Evolutionary conservation across 2,329 filamentous ascomycete species (phyloP), one percentile per base, ranked within the genome.

Genomic region (Xylariaceae sp.): DNA sequence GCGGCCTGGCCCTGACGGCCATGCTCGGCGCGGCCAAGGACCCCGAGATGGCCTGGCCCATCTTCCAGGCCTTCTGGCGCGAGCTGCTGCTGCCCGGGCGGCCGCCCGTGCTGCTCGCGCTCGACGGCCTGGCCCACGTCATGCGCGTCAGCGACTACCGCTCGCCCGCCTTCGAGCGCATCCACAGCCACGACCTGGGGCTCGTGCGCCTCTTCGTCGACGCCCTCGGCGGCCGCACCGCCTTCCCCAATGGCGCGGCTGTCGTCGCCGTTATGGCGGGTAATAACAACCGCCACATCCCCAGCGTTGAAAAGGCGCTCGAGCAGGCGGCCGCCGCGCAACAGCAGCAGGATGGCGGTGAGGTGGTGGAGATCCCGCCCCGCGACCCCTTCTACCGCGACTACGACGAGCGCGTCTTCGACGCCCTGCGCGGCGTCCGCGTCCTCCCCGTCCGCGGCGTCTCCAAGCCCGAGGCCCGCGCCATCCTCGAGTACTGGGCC

Each of bases 401-500:
- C 41, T 81, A 77, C 56, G 76, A 81, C 48, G 56, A 65, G 33
- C 67, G 74, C 25, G 68, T 72, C 27, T 72, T 74, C 43, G 66
- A 67, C 15, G 62, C 61, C 2, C 59, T 81, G 33, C 58, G 66
- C 42, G 64, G 65, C 28, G 64, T 70, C 25, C 57, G 63, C 38
- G 62, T 77, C 2, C 44, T 79, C 33, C 69, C 73, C 14, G 54
- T 94, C 14, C 68, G 72, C 26, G 83, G 85, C 7, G 51, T 95
- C 45, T 80, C 67, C 49, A 84, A 80, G 60, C 62, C 70, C 2
- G 90, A 96, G 62, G 79, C 85, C 9, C 75, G 81, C 39, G 72
- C 77, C 1, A 67, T 94, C 47, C 81, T 96, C 77, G 88, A 95
- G 65, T 96, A 95, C 64, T 96, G 90, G 70, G 88, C 86, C 5